Evolutionary conservation across 768 basidiomycete genomes (phyloP), one percentile per base, ranked within the genome.

Genomic region (Amanita exitialis): DNA sequence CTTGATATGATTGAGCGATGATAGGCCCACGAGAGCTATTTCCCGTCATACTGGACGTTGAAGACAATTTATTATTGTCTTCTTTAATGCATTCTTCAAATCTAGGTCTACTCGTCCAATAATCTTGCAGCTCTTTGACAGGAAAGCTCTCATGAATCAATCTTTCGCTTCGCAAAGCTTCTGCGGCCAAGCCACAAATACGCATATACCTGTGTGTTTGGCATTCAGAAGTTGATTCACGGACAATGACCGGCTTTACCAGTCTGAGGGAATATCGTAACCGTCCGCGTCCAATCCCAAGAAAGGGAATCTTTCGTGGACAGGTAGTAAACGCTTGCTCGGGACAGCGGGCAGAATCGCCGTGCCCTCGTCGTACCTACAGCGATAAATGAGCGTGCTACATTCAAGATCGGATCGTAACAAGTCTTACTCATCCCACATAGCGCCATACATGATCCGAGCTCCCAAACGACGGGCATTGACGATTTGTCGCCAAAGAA

Each of bases 321-420:
- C 67, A 8, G 89, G 90, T 2, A 89, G 69, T 45, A 75, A 67
- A 5, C 74, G 66, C 53, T 79, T 78, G 52, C 72, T 69, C 37
- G 79, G 62, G 1, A 88, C 78, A 12, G 80, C 76, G 6, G 90
- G 90, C 73, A 92, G 78, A 54, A 88, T 78, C 1, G 81, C 86
- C 0, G 89, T 91, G 34, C 90, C 89, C 70, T 90, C 86, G 57
- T 90, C 87, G 56, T 90, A 90, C 63, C 84, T 86, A 56, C 45
- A 53, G 42, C 9, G 34, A 53, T 27, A 51, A 30, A 36, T 13
- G 44, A 37, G 34, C 51, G 53, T 37, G 27, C 41, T 28, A 39
- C 28, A 36, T n/a, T 51, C 44, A 43, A 16, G 47, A 44, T 44
- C 25, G 53, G 25, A 30, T 10, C 23, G 13, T 10, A 35, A 20